phyloP scores from a whole-genome alignment of 805 yeast genomes.

The Scheffersomyces ergatensis region DNA sequence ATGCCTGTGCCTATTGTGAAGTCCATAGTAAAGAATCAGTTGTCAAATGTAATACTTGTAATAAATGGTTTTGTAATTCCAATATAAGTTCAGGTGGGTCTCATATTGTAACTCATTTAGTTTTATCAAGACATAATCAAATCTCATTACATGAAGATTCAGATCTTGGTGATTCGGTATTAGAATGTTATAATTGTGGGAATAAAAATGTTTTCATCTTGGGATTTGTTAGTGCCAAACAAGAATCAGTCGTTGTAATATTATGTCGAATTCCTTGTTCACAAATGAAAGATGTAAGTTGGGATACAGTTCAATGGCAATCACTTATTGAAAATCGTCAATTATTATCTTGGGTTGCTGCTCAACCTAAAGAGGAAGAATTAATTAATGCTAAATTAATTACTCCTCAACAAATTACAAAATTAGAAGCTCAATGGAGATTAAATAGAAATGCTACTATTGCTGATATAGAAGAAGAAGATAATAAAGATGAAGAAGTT shows the following conservation, averaged over 20 bases:
- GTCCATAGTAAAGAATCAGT: conserved; percentile 61
- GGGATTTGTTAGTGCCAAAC: conserved; percentile 85
- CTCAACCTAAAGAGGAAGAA: conserved; percentile 65
- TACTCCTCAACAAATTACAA: conserved; percentile 61
- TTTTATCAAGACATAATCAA: conserved; percentile 70
- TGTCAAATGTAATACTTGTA: conserved; percentile 72
- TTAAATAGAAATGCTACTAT: conserved; percentile 67
- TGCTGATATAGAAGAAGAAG: conserved; percentile 48
- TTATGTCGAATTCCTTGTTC: conserved; percentile 89
- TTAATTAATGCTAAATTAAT: conserved; percentile 53
- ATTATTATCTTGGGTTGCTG: conserved; percentile 79
- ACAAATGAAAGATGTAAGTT: conserved; percentile 66
- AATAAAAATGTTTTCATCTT: conserved; percentile 72
- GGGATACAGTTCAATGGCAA: conserved; percentile 91
- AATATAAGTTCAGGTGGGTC: conserved; percentile 57
- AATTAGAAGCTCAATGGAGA: conserved; percentile 81
- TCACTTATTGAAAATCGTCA: conserved; percentile 77
- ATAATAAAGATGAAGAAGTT: conserved; percentile 55
- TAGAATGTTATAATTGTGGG: conserved; percentile 93
- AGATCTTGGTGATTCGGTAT: conserved; percentile 78
- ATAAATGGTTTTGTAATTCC: conserved; percentile 89
- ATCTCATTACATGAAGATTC: conserved; percentile 78
- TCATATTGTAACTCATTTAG: conserved; percentile 84
- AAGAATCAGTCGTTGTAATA: conserved; percentile 81
- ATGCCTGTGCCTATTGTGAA: conserved; percentile 70